Evolutionary conservation across 768 basidiomycete species (phyloP).

Genomic region (Podaxis sp.): DNA sequence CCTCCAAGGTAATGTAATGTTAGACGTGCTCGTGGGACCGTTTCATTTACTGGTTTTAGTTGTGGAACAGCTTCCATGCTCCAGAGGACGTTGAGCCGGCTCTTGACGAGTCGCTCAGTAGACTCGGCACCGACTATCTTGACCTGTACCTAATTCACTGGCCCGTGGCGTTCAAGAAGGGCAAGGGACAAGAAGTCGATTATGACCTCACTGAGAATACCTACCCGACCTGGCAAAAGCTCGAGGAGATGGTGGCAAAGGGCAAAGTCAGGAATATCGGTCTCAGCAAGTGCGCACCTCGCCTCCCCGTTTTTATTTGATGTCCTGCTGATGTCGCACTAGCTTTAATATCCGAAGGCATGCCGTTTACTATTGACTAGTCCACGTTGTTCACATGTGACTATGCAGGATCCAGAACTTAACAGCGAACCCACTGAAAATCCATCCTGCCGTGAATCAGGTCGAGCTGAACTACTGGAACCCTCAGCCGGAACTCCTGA

Average conservation of each 20-base stretch:
- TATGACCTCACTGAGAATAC: constrained; percentile 67
- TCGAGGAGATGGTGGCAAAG: constrained; percentile 75
- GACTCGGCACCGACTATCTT: constrained; percentile 67
- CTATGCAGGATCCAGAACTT: constrained; percentile 54
- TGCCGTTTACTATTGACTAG: constrained; percentile 15
- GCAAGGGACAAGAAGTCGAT: constrained; percentile 40
- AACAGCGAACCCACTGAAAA: constrained; percentile 58
- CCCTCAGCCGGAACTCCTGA: constrained; percentile 74
- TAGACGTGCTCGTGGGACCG: neutral
- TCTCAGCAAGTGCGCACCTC: constrained; percentile 66
- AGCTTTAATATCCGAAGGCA: constrained; percentile 63
- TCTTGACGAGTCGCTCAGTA: constrained; percentile 63
- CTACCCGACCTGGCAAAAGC: constrained; percentile 78
- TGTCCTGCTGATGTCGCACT: neutral
- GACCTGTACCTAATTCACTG: constrained; percentile 85
- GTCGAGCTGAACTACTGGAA: constrained; percentile 77
- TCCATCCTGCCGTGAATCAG: constrained; percentile 72
- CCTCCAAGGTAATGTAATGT: constrained; percentile 47
- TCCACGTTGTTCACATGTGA: constrained; percentile 16
- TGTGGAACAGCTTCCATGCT: constrained; percentile 78
- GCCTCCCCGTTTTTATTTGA: neutral
- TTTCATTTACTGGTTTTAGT: constrained; percentile 28
- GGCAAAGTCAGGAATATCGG: constrained; percentile 82
- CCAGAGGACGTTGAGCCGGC: constrained; percentile 70
- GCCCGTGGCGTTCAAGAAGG: constrained; percentile 54